Base-by-base conservation (phyloP, 768 basidiomycete species). In the Suillus discolor region DNA sequence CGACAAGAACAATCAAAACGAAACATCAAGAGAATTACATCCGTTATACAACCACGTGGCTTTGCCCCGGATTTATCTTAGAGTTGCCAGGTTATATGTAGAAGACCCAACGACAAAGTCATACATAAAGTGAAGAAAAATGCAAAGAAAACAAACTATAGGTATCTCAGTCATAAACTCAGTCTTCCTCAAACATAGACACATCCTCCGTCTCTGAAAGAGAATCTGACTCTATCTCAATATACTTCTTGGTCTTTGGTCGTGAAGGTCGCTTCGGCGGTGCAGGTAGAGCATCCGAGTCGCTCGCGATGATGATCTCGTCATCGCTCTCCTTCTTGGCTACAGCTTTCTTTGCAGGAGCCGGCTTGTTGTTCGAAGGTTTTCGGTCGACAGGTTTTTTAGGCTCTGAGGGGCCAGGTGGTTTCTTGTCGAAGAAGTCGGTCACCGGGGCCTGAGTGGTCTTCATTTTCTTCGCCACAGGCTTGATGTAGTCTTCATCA, bases 381-480 rank as follows among this genome's bases (percentile, higher is more conserved):
- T 87, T 88, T 65, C 83, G 81, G 34, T 73, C 74, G 6, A 77
- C 73, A 39, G 81, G 69, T 65, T 75, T 82, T 76, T 84, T 83
- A 41, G 74, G 67, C 18, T 79, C 81, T 2, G 77, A 72, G 12
- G 78, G 74, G 6, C 73, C 76, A 54, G 68, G 28, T 13, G 73
- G 71, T n/a, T 67, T 64, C 72, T 89, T 88, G 44, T 74, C 76
- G 68, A 90, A 88, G 80, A 89, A 90, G 71, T 89, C 88, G 6
- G 84, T 85, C 64, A 90, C 75, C 6, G 80, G 70, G 0, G 81
- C 72, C 63, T 84, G 81, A 11, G 71, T 42, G 25, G 73, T 71
- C 59, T 80, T 79, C 69, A 81, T 82, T 78, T 85, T 88, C 82
- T 89, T 90, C 62, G 78, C 75, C 0, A 77, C 81, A 8, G 87